These are phyloP conservation scores for Dendrostoma leiphaemia DNA, from an alignment of 2,329 filamentous ascomycete species.

Conservation along the genomic window DNA sequence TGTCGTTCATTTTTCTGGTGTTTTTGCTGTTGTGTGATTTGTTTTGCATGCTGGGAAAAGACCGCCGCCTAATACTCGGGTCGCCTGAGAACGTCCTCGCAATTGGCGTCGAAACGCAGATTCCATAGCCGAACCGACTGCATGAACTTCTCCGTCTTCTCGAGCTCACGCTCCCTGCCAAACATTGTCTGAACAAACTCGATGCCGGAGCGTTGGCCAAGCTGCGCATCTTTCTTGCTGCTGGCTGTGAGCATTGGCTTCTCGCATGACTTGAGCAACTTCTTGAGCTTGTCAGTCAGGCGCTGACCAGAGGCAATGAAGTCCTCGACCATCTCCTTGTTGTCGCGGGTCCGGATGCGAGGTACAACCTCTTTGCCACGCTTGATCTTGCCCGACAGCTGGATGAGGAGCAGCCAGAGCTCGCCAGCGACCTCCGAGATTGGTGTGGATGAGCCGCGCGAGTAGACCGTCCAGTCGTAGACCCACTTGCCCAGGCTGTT, in stretches of 20 bases:
- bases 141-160: constrained; percentile 92
- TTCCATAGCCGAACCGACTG: constrained; percentile 83
- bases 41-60: not conserved
- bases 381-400: constrained; percentile 92
- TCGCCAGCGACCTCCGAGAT: constrained; percentile 92
- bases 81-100: constrained; percentile 76
- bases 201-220: constrained; percentile 88
- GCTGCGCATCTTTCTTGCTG: constrained; percentile 71
- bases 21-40: not conserved
- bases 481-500: constrained; percentile 99
- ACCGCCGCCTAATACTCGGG: constrained; percentile 48
- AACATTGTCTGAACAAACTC: constrained; percentile 98
- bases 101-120: constrained; percentile 93
- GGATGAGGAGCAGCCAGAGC: constrained; percentile 91
- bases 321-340: constrained; percentile 79
- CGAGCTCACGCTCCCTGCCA: constrained; percentile 83
- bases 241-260: constrained; percentile 90
- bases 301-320: constrained; percentile 89
- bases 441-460: constrained; percentile 76
- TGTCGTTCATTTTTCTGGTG: not conserved
- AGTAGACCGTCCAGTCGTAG: constrained; percentile 98
- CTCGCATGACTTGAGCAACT: constrained; percentile 87
- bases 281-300: constrained; percentile 79
- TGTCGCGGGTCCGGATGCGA: constrained; percentile 70
- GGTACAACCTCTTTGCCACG: constrained; percentile 76